phyloP scores from a whole-genome alignment of 1,139 yeast genomes.

The Saccharomyces hybrid region DNA sequence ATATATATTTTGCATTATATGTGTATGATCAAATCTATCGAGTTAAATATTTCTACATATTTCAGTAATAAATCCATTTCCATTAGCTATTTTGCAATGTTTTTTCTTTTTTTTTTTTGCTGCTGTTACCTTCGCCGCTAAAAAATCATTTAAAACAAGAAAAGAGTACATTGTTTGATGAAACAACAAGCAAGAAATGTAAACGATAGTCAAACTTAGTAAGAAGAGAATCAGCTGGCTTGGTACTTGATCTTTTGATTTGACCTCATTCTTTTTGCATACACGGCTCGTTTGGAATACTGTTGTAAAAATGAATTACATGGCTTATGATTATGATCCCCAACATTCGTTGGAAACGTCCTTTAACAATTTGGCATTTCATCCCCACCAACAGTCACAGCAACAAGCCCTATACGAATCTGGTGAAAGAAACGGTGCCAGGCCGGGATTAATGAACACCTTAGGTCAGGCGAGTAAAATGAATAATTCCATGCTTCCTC shows the following conservation, averaged over 20 bases:
- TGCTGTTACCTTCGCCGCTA: not conserved
- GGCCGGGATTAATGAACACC: not conserved
- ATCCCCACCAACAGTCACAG: constrained; percentile 7
- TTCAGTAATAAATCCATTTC: not conserved
- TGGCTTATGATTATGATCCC: constrained; percentile 12
- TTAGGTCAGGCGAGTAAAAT: not conserved
- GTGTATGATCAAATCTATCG: not conserved
- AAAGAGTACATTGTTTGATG: not conserved
- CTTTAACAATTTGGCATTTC: constrained; percentile 8
- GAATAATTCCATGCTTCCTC: constrained; percentile 1
- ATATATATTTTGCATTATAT: not conserved
- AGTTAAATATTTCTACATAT: not conserved
- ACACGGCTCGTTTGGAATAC: not conserved
- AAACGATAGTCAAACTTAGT: not conserved
- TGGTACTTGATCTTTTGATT: not conserved
- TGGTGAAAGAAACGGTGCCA: constrained; percentile 1
- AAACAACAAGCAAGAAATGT: not conserved
- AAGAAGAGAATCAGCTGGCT: not conserved
- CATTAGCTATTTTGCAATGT: not conserved
- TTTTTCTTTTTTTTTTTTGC: not conserved
- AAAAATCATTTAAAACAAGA: not conserved
- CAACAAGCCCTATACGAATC: constrained; percentile 8
- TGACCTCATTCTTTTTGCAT: not conserved
- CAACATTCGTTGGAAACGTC: constrained; percentile 10
- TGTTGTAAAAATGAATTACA: constrained; percentile 5